Evolutionary conservation across 345 rosid genomes (phyloP).

Genomic region (Citrus inodora): DNA sequence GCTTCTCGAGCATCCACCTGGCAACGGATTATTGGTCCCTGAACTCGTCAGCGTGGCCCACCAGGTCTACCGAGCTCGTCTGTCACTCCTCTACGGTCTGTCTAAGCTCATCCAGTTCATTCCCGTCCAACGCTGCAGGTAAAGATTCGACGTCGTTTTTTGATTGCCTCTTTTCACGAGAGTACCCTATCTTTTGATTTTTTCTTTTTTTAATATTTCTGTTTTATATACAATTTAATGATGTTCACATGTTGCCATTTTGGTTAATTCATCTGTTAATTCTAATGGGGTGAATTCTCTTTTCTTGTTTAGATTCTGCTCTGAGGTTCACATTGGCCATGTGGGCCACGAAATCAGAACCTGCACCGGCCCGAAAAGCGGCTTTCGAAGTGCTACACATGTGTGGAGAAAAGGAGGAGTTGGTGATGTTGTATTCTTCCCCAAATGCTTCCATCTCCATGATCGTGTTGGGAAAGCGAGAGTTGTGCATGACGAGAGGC

Average conservation of each 20-base stretch:
- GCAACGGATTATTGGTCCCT: conserved; percentile 74
- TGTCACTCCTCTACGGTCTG: conserved; percentile 50
- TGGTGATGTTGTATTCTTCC: conserved; percentile 51
- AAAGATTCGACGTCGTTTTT: neutral
- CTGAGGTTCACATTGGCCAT: conserved; percentile 65
- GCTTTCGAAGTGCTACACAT: conserved; percentile 63
- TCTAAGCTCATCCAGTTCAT: conserved; percentile 42
- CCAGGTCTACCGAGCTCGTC: conserved; percentile 52
- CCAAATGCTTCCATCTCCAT: conserved; percentile 72
- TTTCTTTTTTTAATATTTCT: neutral
- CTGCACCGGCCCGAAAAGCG: conserved; percentile 71
- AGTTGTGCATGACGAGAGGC: conserved; percentile 64
- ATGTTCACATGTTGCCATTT: neutral
- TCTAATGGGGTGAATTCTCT: neutral
- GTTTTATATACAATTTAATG: neutral
- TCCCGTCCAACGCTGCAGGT: conserved; percentile 75
- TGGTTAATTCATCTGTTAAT: neutral
- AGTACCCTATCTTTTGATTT: neutral
- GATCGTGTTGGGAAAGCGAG: conserved; percentile 87
- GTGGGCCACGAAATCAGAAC: conserved; percentile 77
- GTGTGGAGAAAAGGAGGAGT: conserved; percentile 73
- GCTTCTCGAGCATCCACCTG: conserved; percentile 65
- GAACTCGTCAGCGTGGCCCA: conserved; percentile 64
- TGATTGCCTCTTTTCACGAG: neutral
- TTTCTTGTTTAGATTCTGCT: conserved; percentile 46